Conservation (phyloP, 352 stramenopile species). For the Phytophthora pistaciae region DNA sequence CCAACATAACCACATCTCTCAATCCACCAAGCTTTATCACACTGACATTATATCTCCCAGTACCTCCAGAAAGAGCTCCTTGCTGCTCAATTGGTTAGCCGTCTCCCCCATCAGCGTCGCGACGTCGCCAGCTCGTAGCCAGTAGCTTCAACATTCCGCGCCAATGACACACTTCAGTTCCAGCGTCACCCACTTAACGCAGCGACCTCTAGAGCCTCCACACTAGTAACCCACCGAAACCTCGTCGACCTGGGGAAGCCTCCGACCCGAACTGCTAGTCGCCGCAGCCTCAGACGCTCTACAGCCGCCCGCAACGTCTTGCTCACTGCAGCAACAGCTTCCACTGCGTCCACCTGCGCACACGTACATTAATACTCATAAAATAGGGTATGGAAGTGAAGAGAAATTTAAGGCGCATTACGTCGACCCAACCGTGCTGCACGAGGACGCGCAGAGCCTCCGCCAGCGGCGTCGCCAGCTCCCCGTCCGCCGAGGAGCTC, state of each 20-base stretch:
- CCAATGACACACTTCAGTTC: neutral
- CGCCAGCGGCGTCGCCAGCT: conserved; percentile 13
- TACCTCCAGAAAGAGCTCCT: conserved; percentile 44
- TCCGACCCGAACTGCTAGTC: conserved; percentile 26
- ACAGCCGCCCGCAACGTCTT: conserved; percentile 27
- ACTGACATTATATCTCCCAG: neutral
- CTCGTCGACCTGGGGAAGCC: conserved; percentile 39
- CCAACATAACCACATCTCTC: neutral
- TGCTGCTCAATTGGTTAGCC: conserved; percentile 5
- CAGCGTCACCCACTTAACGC: neutral
- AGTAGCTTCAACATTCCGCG: conserved; percentile 42
- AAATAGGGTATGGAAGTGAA: neutral
- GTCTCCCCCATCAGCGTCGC: conserved; percentile 35
- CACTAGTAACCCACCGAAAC: conserved; percentile 33
- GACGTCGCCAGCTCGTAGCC: conserved; percentile 44
- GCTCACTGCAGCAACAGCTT: conserved; percentile 36
- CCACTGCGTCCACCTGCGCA: conserved; percentile 44
- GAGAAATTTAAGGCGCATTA: conserved; percentile 10
- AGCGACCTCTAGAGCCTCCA: neutral
- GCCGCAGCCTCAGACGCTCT: conserved; percentile 39
- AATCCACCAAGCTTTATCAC: neutral
- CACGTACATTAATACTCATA: conserved; percentile 1
- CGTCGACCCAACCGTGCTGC: conserved; percentile 52
- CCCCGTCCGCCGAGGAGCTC: conserved; percentile 8
- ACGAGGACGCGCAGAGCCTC: conserved; percentile 47